Evolutionary conservation across 2,329 filamentous ascomycete species (phyloP).

Genomic region (Ascochyta fabae): DNA sequence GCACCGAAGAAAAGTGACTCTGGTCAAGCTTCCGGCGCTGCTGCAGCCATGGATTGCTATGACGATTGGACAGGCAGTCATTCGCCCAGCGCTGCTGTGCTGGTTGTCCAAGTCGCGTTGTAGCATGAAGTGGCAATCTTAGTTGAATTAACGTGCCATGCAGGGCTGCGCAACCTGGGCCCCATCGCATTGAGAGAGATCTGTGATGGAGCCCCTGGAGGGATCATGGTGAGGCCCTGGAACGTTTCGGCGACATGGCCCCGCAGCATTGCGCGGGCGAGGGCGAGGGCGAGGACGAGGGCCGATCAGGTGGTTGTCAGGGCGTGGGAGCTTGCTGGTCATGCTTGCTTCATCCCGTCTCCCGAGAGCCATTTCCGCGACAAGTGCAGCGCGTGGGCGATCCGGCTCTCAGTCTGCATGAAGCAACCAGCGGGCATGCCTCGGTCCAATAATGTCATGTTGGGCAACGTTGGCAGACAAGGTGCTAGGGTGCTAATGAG

Average conservation of each 20-base stretch:
- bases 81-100: conserved; percentile 16
- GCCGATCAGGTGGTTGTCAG: conserved; percentile 21
- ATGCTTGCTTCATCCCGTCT: conserved; percentile 30
- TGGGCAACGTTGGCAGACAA: conserved; percentile 33
- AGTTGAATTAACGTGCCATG: conserved; percentile 17
- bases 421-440: conserved; percentile 26
- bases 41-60: conserved; percentile 19
- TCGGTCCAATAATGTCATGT: conserved; percentile 29
- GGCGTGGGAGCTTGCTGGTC: conserved; percentile 7
- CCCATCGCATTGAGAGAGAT: conserved; percentile 10
- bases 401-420: conserved; percentile 29
- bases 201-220: conserved; percentile 4
- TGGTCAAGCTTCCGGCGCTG: conserved; percentile 17
- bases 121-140: conserved; percentile 29
- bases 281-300: conserved; percentile 26
- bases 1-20: conserved; percentile 22
- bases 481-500: conserved; percentile 25
- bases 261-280: conserved; percentile 31
- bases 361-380: conserved; percentile 37
- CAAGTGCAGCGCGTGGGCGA: conserved; percentile 33
- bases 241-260: conserved; percentile 33
- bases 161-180: conserved; percentile 9
- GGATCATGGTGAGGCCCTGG: conserved; percentile 5
- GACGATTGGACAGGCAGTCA: conserved; percentile 25
- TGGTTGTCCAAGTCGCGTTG: not conserved